A percentile compares a stretch with the other conserved stretches of the same genome.
Conservation (phyloP, 1,139 yeast genomes). For the Oligophagozyma castellii region DNA sequence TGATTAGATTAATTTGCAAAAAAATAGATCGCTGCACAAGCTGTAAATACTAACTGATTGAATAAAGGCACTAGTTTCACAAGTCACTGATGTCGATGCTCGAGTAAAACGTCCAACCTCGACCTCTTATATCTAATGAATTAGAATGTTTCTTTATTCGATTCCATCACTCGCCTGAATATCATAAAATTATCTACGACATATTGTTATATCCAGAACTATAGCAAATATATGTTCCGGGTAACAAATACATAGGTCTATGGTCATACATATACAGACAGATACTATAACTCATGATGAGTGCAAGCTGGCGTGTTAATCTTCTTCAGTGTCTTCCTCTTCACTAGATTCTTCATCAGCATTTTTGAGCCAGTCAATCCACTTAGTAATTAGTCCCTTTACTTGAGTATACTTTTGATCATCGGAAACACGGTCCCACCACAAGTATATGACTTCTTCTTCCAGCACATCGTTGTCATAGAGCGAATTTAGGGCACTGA, state of each 20-base stretch:
- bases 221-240: too few species aligned
- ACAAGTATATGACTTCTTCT: slow-evolving; percentile 61
- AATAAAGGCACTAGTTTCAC: too few species aligned
- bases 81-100: too few species aligned
- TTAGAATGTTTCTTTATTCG: too few species aligned
- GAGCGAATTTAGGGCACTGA: slow-evolving; percentile 51
- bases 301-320: neutral
- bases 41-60: too few species aligned
- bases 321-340: slow-evolving; percentile 10
- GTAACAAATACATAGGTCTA: slow-evolving; percentile 1
- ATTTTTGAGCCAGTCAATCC: slow-evolving; percentile 75
- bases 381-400: slow-evolving; percentile 47
- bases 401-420: slow-evolving; percentile 36
- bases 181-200: too few species aligned
- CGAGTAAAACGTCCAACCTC: too few species aligned
- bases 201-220: too few species aligned
- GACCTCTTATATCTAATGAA: too few species aligned
- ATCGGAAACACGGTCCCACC: slow-evolving; percentile 58
- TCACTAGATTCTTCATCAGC: slow-evolving; percentile 66
- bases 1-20: too few species aligned
- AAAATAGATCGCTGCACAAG: too few species aligned
- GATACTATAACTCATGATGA: neutral
- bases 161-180: too few species aligned
- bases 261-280: neutral
- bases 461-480: slow-evolving; percentile 73